phyloP scores from a whole-genome alignment of 352 stramenopile genomes.

The Phytophthora fragariaefolia region DNA sequence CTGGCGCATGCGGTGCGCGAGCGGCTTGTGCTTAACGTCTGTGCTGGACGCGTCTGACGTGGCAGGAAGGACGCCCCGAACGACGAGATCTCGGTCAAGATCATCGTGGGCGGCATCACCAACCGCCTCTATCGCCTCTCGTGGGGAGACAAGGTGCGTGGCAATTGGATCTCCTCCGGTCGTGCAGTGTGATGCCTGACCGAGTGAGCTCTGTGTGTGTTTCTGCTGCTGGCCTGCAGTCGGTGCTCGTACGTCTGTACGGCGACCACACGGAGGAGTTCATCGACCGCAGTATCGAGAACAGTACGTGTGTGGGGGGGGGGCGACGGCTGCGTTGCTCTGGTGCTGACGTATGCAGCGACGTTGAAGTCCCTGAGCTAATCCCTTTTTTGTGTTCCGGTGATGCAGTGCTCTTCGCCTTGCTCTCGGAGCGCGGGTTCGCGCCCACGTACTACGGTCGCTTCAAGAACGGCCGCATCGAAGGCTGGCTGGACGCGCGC shows the following conservation, averaged over 20 bases:
- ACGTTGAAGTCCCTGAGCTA: neutral
- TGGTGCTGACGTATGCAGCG: neutral
- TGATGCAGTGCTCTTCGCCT: conserved; percentile 78
- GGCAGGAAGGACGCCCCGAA: conserved; percentile 55
- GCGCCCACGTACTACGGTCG: conserved; percentile 90
- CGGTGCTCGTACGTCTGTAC: conserved; percentile 92
- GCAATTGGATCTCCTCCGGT: neutral
- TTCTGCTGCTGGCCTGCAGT: conserved; percentile 34
- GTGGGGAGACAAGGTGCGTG: conserved; percentile 59
- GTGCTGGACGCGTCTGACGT: conserved; percentile 11
- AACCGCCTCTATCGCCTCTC: conserved; percentile 92
- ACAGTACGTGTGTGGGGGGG: conserved; percentile 86
- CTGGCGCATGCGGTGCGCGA: neutral
- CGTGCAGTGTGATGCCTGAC: neutral
- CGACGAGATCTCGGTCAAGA: conserved; percentile 82
- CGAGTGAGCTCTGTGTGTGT: neutral
- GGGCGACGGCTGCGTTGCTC: no score
- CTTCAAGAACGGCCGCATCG: conserved; percentile 93
- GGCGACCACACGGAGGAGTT: conserved; percentile 93
- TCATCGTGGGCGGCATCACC: conserved; percentile 92
- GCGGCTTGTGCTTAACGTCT: neutral
- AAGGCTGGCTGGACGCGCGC: conserved; percentile 88
- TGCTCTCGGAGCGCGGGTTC: conserved; percentile 84
- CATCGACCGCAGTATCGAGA: conserved; percentile 93
- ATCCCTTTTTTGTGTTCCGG: conserved; percentile 7